Base-by-base conservation (phyloP, 208 protist species). In the Trypanosoma congolense region DNA sequence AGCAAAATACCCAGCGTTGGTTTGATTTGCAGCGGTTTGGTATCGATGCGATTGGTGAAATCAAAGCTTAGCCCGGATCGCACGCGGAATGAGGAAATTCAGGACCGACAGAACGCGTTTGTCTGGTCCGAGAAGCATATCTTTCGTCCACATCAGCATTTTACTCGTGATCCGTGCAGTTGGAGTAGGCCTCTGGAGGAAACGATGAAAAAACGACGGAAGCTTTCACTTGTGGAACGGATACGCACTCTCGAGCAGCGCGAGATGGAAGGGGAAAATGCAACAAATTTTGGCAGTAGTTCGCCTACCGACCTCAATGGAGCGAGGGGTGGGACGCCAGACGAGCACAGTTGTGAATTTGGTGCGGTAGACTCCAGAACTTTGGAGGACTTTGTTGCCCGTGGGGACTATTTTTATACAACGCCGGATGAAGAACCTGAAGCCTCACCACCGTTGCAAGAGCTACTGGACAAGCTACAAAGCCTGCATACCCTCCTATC, bases 91-190 rank as follows among this genome's bases (percentile, higher is more conserved):
- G 73, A 93, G 62, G 53, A 67, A 30, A 83, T 93, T 50, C 70
- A 75, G 30, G 86, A 93, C 54, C 41, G 65, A 25, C 86, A 93
- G 51, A 90, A 88, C 43, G 30, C 61, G 0, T 93, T 93, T 55
- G 40, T 53, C n/a, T 93, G 86, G 82, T 52, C 54, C 1, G 51
- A 65, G 0, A 49, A 76, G 10, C 86, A 93, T 61, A 46, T 70
- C 22, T 90, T 83, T 48, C 64, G 86, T 0, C 86, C 86, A 0
- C 86, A 93, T 45, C 78, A 88, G 51, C 77, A 85, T 73, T 90
- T 89, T 59, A 93, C 82, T 21, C 84, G 88, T 62, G 86, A 93
- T 62, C 86, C 86, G 0, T 75, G 71, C 1, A 79, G 64, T 51
- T 89, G 80, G 85, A 89, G 81, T 41, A 68, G 85, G 22, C 18